Base-by-base conservation (phyloP, 2,329 filamentous ascomycete species). In the Colletotrichum tabaci region DNA sequence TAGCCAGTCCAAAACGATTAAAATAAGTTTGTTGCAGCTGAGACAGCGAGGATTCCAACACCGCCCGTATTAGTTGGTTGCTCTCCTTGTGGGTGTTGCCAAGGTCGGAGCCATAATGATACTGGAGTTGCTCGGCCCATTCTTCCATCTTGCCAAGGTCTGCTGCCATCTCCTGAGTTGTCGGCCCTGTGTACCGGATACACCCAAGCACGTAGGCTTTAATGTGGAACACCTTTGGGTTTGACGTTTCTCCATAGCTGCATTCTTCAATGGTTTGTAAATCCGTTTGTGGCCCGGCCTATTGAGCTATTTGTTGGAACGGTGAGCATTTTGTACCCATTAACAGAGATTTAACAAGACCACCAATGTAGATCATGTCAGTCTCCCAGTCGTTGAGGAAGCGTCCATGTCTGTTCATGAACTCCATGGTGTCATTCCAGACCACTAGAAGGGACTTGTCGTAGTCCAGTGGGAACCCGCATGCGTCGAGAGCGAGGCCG, bases 381-480 rank as follows among this genome's bases (percentile, higher is more conserved):
- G 49, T 56, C 4, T 23, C 60, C 42, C 23, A n/a, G 13, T 35
- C 15, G 23, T 2, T 4, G 3, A 23, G 21, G 46, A 67, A 50
- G 38, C 60, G 16, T 3, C n/a, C 8, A 10, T 49, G 35, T 6
- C 15, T 4, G 67, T 76, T 77, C 61, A 76, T 74, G 65, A 76
- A 79, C 26, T 74, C 44, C 67, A 80, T 77, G 1, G 75, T 76
- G 63, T 80, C 77, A 3, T 69, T 73, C 78, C 77, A 81, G 8
- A 80, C 73, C 55, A 78, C 73, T 12, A 75, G 74, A 5, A 76
- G 55, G 6, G 75, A 66, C 65, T 77, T 80, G 4, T 60, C 47
- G 63, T 80, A 80, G 58, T 80, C 78, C 53, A 80, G 76, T 0
- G 76, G 74, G 53, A 80, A 79, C 6, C 73, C 68, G 2, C 65